Conservation (phyloP, 2,329 filamentous ascomycete species). For the Fusarium fujikuroi region DNA sequence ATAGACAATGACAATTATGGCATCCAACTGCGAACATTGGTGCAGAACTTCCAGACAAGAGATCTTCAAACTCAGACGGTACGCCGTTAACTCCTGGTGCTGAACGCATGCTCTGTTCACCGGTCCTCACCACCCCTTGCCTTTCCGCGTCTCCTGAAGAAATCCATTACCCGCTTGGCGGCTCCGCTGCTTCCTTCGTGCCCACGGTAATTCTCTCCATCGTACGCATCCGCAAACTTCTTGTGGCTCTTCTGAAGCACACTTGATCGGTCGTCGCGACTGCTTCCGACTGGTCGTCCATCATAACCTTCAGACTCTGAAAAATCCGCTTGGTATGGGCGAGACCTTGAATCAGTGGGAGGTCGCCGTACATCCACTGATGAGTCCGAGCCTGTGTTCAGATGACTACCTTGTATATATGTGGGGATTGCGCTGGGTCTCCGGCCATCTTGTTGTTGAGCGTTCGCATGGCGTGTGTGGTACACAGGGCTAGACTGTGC, state of each 20-base stretch:
- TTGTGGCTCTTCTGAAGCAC: slow-evolving; percentile 87
- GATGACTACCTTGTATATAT: slow-evolving; percentile 59
- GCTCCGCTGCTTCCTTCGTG: slow-evolving; percentile 87
- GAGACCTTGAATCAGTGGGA: slow-evolving; percentile 52
- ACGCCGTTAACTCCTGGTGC: slow-evolving; percentile 41
- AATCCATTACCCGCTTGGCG: slow-evolving; percentile 96
- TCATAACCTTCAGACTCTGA: slow-evolving; percentile 57
- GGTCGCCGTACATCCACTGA: slow-evolving; percentile 61
- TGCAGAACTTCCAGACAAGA: slow-evolving; percentile 38
- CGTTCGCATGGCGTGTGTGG: slow-evolving; percentile 56
- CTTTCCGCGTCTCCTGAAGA: slow-evolving; percentile 89
- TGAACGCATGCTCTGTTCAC: slow-evolving; percentile 47
- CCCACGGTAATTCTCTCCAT: slow-evolving; percentile 73
- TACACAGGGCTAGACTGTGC: slow-evolving; percentile 51
- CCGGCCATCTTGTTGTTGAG: slow-evolving; percentile 53
- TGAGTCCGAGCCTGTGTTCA: slow-evolving; percentile 65
- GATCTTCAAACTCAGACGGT: slow-evolving; percentile 38
- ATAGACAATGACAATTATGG: slow-evolving; percentile 43
- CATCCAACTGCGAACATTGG: slow-evolving; percentile 43
- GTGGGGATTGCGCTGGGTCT: slow-evolving; percentile 57
- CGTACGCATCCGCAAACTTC: slow-evolving; percentile 89
- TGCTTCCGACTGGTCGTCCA: slow-evolving; percentile 51
- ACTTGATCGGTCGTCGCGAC: slow-evolving; percentile 59
- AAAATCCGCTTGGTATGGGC: slow-evolving; percentile 57
- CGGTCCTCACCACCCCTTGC: slow-evolving; percentile 71